Evolutionary conservation across 768 basidiomycete species (phyloP).

Genomic region (Pleurotus pulmonarius): DNA sequence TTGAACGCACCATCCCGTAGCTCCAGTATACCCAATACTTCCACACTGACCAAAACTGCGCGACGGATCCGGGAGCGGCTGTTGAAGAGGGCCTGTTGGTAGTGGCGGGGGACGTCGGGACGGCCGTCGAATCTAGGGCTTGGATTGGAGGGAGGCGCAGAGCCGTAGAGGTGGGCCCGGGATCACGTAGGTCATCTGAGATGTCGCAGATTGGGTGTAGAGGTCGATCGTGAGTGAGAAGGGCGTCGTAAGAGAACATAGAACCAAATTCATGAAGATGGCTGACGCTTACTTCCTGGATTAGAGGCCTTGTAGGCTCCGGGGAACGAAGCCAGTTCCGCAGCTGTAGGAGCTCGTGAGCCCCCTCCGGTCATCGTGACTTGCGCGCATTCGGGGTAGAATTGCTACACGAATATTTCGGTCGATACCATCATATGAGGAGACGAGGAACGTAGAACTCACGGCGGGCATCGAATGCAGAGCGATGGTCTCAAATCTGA

Average conservation of each 20-base stretch:
- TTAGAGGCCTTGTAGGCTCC: slow-evolving; percentile 40
- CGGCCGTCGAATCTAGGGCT: slow-evolving; percentile 9
- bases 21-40: slow-evolving; percentile 33
- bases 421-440: too few relatives aligned
- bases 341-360: slow-evolving; percentile 30
- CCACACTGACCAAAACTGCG: slow-evolving; percentile 41
- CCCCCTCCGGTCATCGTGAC: slow-evolving; percentile 40
- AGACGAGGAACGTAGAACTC: slow-evolving; percentile 2
- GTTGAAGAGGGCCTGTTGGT: slow-evolving; percentile 3
- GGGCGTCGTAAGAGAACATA: slow-evolving; percentile 16
- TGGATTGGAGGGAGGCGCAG: slow-evolving; percentile 15
- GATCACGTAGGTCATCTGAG: slow-evolving; percentile 35
- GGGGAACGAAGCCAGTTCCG: slow-evolving; percentile 44
- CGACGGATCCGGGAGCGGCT: slow-evolving; percentile 22
- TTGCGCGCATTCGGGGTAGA: slow-evolving; percentile 63
- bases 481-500: too few relatives aligned
- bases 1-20: slow-evolving; percentile 31
- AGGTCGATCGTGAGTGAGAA: slow-evolving; percentile 35
- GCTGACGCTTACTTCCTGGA: slow-evolving; percentile 31
- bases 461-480: slow-evolving; percentile 51
- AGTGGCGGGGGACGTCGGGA: slow-evolving; percentile 13
- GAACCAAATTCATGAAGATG: slow-evolving; percentile 11
- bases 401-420: slow-evolving; percentile 36
- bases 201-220: slow-evolving; percentile 34
- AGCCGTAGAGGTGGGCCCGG: slow-evolving; percentile 45